A percentile compares a stretch with the other conserved stretches of the same genome.
Conservation (phyloP, 108 stramenopile genomes). For the Parietichytrium sp. region DNA sequence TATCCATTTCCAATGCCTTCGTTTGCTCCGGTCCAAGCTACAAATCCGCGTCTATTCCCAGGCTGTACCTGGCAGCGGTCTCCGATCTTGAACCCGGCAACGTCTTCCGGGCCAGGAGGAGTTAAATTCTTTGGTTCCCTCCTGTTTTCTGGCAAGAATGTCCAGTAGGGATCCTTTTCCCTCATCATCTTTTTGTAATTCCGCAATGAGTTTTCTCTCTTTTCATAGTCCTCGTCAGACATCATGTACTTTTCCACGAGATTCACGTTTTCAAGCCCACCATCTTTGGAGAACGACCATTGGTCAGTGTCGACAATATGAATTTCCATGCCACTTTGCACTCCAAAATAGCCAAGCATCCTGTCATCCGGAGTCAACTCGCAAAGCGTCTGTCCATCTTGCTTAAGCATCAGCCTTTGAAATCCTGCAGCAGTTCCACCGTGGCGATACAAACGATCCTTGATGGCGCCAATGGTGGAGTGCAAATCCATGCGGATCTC, state of each 20-base stretch:
- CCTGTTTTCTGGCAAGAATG: constrained; percentile 61
- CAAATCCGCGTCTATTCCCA: constrained; percentile 76
- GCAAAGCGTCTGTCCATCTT: constrained; percentile 58
- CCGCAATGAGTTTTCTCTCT: constrained; percentile 80
- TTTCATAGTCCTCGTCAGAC: constrained; percentile 91
- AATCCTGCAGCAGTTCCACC: constrained; percentile 82
- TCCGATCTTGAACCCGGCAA: constrained; percentile 67
- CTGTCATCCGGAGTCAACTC: constrained; percentile 67
- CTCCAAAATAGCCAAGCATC: constrained; percentile 85
- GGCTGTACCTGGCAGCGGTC: constrained; percentile 86
- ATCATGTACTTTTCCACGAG: constrained; percentile 86
- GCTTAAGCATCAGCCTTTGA: constrained; percentile 77
- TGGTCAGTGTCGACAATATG: constrained; percentile 89
- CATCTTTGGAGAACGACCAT: constrained; percentile 69
- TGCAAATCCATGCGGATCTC: constrained; percentile 89
- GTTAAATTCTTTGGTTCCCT: constrained; percentile 68
- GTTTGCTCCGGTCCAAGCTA: constrained; percentile 76
- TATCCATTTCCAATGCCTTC: constrained; percentile 69
- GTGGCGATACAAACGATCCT: constrained; percentile 79
- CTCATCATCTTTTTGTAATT: constrained; percentile 82
- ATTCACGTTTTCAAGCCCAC: constrained; percentile 82
- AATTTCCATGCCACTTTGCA: constrained; percentile 74
- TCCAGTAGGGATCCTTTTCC: constrained; percentile 77
- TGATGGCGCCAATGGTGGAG: constrained; percentile 71
- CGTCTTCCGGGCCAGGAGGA: constrained; percentile 32